Evolutionary conservation across 1,139 yeast species (phyloP), one percentile per base, ranked within the genome.

Genomic region (Yamadazyma trypodendri): DNA sequence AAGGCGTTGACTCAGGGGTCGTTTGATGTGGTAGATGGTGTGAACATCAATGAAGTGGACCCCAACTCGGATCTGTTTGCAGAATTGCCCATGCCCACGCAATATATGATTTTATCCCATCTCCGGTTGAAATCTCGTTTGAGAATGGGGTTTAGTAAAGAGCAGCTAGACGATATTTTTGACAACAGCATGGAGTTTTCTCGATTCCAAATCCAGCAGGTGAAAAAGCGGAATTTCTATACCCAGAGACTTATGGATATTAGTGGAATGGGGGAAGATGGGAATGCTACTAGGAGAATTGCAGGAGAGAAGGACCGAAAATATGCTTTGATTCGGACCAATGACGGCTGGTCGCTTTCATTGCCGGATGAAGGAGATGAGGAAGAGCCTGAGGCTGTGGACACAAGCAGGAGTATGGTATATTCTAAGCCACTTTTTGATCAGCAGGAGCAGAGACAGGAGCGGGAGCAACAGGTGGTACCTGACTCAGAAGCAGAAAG

Each of bases 91-190:
- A 64, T 83, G 38, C 77, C 90, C 0, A 83, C 96, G 0, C 97
- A 89, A 54, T 94, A 92, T 54, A 88, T 88, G 77, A 77, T 89
- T 2, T 63, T 94, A 18, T 87, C 92, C 9, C 88, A 88, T 40
- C 75, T 95, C 14, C 62, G 99, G 39, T 65, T 89, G 24, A 75
- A 88, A 45, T 90, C 97, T 0, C 67, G 99, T 40, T 74, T 94
- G 56, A 80, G 99, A 65, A 84, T 94, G 95, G 99, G 99, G 0
- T 88, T 84, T 54, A 73, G 90, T 0, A 87, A 88, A 43, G 92
- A 86, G 12, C 97, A 94, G 53, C 65, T 94, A 21, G 86, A 87
- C 47, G 67, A 75, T 3, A 65, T 88, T 42, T 94, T 92, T 51
- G 94, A 96, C 0, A 74, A 86, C 52, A 78, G 89, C 39, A 75